Evolutionary conservation across 2,329 filamentous ascomycete species (phyloP).

Genomic region (Ophiostoma ulmi): DNA sequence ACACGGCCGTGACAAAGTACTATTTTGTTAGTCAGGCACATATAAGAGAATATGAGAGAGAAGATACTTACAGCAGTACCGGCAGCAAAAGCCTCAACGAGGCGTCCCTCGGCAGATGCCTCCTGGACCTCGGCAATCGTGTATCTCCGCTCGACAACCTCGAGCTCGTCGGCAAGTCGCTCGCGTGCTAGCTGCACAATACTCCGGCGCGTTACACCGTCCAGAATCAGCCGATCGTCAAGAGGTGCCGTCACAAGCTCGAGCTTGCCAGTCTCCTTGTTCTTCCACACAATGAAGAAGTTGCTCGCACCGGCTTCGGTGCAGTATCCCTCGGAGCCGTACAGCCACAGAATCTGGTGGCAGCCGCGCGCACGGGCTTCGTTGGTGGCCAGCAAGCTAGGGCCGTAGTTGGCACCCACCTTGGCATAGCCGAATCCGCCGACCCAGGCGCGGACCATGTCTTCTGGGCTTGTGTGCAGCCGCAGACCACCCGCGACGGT

Average conservation of each 20-base stretch:
- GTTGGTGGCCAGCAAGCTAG: constrained; percentile 69
- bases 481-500: constrained; percentile 55
- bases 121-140: constrained; percentile 72
- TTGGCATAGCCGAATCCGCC: constrained; percentile 91
- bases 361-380: constrained; percentile 70
- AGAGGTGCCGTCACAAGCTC: constrained; percentile 80
- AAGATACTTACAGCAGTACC: constrained; percentile 70
- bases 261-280: constrained; percentile 55
- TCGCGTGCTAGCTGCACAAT: constrained; percentile 67
- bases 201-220: constrained; percentile 80
- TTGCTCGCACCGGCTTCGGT: constrained; percentile 91
- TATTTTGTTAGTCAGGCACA: constrained; percentile 31
- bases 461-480: constrained; percentile 71
- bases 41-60: constrained; percentile 34
- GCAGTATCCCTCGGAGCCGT: constrained; percentile 69
- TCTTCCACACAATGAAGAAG: constrained; percentile 80
- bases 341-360: constrained; percentile 92
- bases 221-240: constrained; percentile 76
- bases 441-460: constrained; percentile 86
- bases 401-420: constrained; percentile 90
- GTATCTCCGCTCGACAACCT: constrained; percentile 77
- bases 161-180: constrained; percentile 54
- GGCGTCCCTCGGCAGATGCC: constrained; percentile 66
- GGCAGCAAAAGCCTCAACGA: constrained; percentile 79
- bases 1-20: constrained; percentile 68